These are phyloP conservation scores for Protomyces pachydermus DNA, from an alignment of 1,139 yeast species.

Conservation along the genomic window DNA sequence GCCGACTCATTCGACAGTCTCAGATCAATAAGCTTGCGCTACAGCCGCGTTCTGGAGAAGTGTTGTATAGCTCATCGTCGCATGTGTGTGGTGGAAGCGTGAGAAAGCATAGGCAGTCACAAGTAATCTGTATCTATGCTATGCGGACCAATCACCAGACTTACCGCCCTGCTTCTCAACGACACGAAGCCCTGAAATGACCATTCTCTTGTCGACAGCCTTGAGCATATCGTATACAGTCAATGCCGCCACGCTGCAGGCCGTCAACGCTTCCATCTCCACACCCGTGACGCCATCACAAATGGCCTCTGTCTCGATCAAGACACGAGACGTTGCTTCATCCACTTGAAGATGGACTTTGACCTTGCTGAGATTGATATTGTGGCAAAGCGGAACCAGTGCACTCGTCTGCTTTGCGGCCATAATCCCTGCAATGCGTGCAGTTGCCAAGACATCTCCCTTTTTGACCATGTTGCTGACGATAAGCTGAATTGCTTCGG, in stretches of 20 bases:
- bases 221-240: constrained; percentile 56
- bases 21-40: too few relatives aligned
- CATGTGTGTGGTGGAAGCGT: too few relatives aligned
- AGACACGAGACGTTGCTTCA: constrained; percentile 32
- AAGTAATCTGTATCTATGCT: background rate
- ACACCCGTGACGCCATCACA: constrained; percentile 52
- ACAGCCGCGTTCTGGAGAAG: too few relatives aligned
- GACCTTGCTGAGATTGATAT: constrained; percentile 44
- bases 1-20: constrained; percentile 6
- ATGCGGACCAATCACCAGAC: constrained; percentile 22
- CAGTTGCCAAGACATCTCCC: constrained; percentile 49
- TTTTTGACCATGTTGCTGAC: constrained; percentile 43
- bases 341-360: constrained; percentile 37
- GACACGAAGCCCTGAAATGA: constrained; percentile 42
- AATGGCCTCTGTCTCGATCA: constrained; percentile 41
- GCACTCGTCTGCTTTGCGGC: constrained; percentile 47
- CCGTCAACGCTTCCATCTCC: constrained; percentile 52
- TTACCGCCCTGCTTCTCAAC: constrained; percentile 46
- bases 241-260: constrained; percentile 43
- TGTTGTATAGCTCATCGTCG: too few relatives aligned
- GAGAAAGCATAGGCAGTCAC: background rate
- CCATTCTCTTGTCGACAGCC: constrained; percentile 50
- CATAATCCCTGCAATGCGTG: constrained; percentile 50
- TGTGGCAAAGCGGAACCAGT: constrained; percentile 50
- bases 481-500: constrained; percentile 39